Base-by-base conservation (phyloP, 2,329 filamentous ascomycete species). In the Apiospora saccharicola region DNA sequence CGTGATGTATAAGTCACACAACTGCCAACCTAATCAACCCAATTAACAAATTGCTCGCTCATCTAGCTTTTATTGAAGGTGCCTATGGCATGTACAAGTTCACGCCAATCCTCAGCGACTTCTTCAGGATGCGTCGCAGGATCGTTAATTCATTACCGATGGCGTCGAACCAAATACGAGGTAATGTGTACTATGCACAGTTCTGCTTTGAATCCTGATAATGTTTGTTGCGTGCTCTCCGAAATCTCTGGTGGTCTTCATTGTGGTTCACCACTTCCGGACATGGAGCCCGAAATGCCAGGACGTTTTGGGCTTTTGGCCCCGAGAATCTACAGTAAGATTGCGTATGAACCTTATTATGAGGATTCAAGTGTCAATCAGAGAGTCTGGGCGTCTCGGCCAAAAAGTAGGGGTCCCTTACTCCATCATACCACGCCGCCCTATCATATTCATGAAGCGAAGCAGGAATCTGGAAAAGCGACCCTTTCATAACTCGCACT, bases 281-380 rank as follows among this genome's bases (percentile, higher is more conserved):
- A 4, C 30, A 61, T 61, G 30, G n/a, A 30, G 30, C 53, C 53
- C 53, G 53, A 61, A 22, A 37, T 61, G 26, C 53, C 53, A 61
- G 8, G 19, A 19, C 53, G 53, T 34, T 61, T 61, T 61, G 53
- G 30, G 51, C 53, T 34, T 37, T 61, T 14, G 30, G 53, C 53
- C 16, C 53, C 53, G 30, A 22, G 30, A 37, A 34, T 34, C 34
- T 30, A 30, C 26, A 30, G 26, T 12, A 30, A 64, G 57, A 64
- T 64, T 64, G 19, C 57, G n/a, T 14, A 22, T 41, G 57, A 64
- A 41, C 57, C 53, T 61, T 61, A 24, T 57, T 57, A 10, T 41
- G 8, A 41, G 37, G 34, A 34, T n/a, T 64, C 30, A 41, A 41
- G 6, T 19, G 57, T 64, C 34, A 64, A 64, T 41, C 57, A 64